Conservation (phyloP, 1,284 basidiomycete species). For the Naganishia cerealis region DNA sequence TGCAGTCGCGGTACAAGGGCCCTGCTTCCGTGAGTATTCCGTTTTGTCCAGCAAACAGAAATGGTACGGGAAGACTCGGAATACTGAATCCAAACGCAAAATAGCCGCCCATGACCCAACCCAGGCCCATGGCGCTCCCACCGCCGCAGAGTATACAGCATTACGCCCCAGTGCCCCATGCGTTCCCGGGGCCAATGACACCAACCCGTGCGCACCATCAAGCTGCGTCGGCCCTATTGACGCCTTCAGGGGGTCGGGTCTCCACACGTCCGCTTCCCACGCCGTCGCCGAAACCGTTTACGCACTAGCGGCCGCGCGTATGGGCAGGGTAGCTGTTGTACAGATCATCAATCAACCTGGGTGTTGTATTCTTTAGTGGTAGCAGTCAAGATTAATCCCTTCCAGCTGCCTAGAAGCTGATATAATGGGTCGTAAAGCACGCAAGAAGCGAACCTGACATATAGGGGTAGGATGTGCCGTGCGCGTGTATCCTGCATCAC, state of each 20-base stretch:
- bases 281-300: slow-evolving; percentile 13
- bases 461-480: too few relatives aligned
- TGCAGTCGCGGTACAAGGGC: slow-evolving; percentile 28
- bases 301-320: background rate
- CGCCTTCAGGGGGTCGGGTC: background rate
- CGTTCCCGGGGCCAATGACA: slow-evolving; percentile 7
- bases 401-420: too few relatives aligned
- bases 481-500: too few relatives aligned
- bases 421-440: too few relatives aligned
- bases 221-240: background rate
- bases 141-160: background rate
- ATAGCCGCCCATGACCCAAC: slow-evolving; percentile 7
- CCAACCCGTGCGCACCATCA: background rate
- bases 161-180: slow-evolving; percentile 1
- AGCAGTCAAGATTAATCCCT: too few relatives aligned
- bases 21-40: slow-evolving; percentile 14
- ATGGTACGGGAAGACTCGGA: background rate
- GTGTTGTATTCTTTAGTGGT: too few relatives aligned
- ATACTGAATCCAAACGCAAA: background rate
- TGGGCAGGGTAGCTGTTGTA: too few relatives aligned
- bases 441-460: too few relatives aligned
- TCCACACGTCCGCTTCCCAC: slow-evolving; percentile 21
- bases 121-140: background rate
- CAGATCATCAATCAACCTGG: too few relatives aligned
- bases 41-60: too few relatives aligned